These are phyloP conservation scores for Drechslerella coelobrocha DNA, from an alignment of 2,329 filamentous ascomycete genomes.

Conservation along the genomic window DNA sequence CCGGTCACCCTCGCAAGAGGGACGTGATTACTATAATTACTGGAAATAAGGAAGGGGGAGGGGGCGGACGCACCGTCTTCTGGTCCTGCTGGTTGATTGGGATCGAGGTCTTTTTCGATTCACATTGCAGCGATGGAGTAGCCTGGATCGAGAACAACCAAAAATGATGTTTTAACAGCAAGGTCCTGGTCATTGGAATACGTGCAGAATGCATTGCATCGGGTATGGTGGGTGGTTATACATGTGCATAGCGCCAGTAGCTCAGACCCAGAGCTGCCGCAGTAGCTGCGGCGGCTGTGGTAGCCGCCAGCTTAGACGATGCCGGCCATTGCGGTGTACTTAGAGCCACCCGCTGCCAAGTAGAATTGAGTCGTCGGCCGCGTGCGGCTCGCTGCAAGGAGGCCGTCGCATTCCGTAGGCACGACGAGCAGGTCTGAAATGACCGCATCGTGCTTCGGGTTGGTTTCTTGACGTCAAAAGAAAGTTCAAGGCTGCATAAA, in stretches of 20 bases:
- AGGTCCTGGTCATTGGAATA: neutral
- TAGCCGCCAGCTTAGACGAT: conserved; percentile 29
- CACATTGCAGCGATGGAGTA: conserved; percentile 37
- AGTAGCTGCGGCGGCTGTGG: conserved; percentile 13
- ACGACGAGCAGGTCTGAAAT: neutral
- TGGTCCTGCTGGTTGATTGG: conserved; percentile 48
- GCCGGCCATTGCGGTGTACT: conserved; percentile 18
- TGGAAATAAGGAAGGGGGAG: conserved; percentile 51
- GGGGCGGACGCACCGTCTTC: conserved; percentile 29
- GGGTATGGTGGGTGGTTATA: conserved; percentile 1
- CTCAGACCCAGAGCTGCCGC: conserved; percentile 34
- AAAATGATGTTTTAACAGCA: neutral
- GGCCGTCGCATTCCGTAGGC: conserved; percentile 5
- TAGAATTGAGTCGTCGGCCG: conserved; percentile 38
- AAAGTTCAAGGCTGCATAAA: neutral
- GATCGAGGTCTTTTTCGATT: conserved; percentile 32
- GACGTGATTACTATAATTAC: conserved; percentile 59
- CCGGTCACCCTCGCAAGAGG: too few species aligned
- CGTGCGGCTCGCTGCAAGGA: conserved; percentile 12
- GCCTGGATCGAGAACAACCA: conserved; percentile 10
- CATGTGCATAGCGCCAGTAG: conserved; percentile 41
- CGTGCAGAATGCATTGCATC: conserved; percentile 2
- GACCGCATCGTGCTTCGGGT: neutral
- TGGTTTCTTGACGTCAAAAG: neutral
- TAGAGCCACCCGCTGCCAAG: conserved; percentile 21